Evolutionary conservation across 371 early-diverging fungal genomes (phyloP), one percentile per base, ranked within the genome.

Genomic region (Rhizopus microsporus): DNA sequence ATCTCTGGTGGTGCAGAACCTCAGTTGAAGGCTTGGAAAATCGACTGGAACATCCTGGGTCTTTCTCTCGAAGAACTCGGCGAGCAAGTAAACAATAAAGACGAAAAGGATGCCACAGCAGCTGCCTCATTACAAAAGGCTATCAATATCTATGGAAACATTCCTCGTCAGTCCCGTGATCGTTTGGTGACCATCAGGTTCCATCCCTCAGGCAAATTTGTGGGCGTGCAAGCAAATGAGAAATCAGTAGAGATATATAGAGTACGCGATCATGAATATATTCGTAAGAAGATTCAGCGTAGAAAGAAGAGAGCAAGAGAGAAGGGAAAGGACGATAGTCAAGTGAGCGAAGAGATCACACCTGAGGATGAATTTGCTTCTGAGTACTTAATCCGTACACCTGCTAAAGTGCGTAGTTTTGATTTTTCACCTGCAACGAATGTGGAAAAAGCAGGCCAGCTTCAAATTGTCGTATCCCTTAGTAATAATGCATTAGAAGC

Each of bases 1-100:
- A 82, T 95, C 15, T 93, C 97, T 1, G 97, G 93, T 58, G 88
- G 93, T 10, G 85, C 88, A 1, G 98, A 97, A 61, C 72, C 85
- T 4, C 88, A 86, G 55, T 74, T 96, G 53, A 89, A 90, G 50
- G 92, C 95, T 16, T 97, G 95, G 95, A 84, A 80, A 48, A 75
- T 97, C 37, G 81, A 94, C 54, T 75, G 87, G 57, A 81, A 73
- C 7, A 68, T 60, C 51, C 69, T 71, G 54, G 69, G 83, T 65
- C 54, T 69, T 46, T 62, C 79, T 9, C 53, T 78, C n/a, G 76
- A 78, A 51, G 74, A 65, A 23, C 46, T 75, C 42, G 79, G 74
- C 23, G 69, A 69, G 48, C 58, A 67, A 46, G 70, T 74, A 48
- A 62, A 60, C 0, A 68, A 75, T 13, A 43, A 39, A 3, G 32